Evolutionary conservation across 2,329 filamentous ascomycete species (phyloP).

Genomic region (Exophiala sideris): DNA sequence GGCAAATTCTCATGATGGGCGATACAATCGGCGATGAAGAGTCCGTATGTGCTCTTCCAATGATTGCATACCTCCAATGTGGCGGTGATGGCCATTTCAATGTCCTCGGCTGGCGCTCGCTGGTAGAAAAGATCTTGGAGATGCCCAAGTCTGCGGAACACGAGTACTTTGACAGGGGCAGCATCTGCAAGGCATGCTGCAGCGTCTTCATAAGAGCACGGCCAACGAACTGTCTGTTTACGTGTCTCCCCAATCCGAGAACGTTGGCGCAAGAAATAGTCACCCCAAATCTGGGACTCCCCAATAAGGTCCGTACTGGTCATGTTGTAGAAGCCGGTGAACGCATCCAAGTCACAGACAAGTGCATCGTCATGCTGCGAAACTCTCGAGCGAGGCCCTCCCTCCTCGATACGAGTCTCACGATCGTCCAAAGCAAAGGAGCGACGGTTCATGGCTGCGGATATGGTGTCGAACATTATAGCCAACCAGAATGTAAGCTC

Average conservation of each 20-base stretch:
- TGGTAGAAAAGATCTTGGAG: slow-evolving; percentile 53
- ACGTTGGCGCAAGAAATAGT: slow-evolving; percentile 33
- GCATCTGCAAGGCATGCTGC: slow-evolving; percentile 50
- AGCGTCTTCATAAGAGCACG: slow-evolving; percentile 54
- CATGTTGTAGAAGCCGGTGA: slow-evolving; percentile 9
- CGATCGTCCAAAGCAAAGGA: slow-evolving; percentile 46
- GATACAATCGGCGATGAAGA: slow-evolving; percentile 53
- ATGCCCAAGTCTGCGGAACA: slow-evolving; percentile 56
- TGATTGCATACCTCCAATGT: slow-evolving; percentile 52
- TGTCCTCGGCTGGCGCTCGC: slow-evolving; percentile 34
- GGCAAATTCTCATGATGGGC: slow-evolving; percentile 50
- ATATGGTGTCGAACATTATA: slow-evolving; percentile 59
- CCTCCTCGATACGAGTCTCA: slow-evolving; percentile 40
- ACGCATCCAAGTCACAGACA: slow-evolving; percentile 14
- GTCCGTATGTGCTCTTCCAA: slow-evolving; percentile 53
- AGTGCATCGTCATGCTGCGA: not conserved
- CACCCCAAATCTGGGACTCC: slow-evolving; percentile 38
- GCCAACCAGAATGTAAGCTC: slow-evolving; percentile 57
- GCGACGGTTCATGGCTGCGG: slow-evolving; percentile 51
- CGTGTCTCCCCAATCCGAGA: slow-evolving; percentile 15
- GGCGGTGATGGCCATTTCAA: slow-evolving; percentile 50
- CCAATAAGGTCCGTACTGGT: not conserved
- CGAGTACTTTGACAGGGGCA: slow-evolving; percentile 57
- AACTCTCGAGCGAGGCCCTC: slow-evolving; percentile 1
- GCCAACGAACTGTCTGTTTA: slow-evolving; percentile 43